Evolutionary conservation across 805 yeast genomes (phyloP).

Genomic region (Yarrowia sp.): DNA sequence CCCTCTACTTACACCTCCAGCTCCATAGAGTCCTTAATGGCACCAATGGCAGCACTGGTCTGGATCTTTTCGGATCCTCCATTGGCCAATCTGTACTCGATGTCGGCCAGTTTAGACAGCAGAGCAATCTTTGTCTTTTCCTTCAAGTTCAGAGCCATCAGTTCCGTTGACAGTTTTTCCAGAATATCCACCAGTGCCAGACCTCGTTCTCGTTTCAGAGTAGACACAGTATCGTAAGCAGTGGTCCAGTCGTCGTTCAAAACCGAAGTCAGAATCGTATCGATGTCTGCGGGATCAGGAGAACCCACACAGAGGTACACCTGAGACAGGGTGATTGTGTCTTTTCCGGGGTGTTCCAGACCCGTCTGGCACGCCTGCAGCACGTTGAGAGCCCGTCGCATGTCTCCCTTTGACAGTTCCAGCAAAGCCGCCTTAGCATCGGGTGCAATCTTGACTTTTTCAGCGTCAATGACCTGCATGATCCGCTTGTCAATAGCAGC

Average conservation of each 20-base stretch:
- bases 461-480: slow-evolving; percentile 70
- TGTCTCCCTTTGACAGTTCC: slow-evolving; percentile 86
- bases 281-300: slow-evolving; percentile 87
- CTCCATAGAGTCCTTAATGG: slow-evolving; percentile 73
- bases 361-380: slow-evolving; percentile 93
- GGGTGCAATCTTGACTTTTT: slow-evolving; percentile 62
- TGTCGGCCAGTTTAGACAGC: slow-evolving; percentile 76
- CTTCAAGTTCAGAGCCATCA: slow-evolving; percentile 72
- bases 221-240: slow-evolving; percentile 69
- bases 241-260: slow-evolving; percentile 89
- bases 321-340: slow-evolving; percentile 54
- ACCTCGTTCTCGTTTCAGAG: slow-evolving; percentile 75
- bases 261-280: slow-evolving; percentile 74
- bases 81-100: slow-evolving; percentile 87
- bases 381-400: slow-evolving; percentile 93
- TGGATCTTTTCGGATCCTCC: slow-evolving; percentile 95
- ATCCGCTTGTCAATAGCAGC: slow-evolving; percentile 74
- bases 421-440: slow-evolving; percentile 73
- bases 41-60: slow-evolving; percentile 87
- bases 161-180: slow-evolving; percentile 73
- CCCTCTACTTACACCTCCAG: slow-evolving; percentile 46
- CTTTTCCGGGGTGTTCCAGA: slow-evolving; percentile 55
- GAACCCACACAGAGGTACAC: slow-evolving; percentile 96
- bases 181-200: slow-evolving; percentile 87
- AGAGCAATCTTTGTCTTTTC: slow-evolving; percentile 67